Percentiles rank a stretch among this genome's conserved stretches.
phyloP scores from a whole-genome alignment of 176 grass and related monocot species.

The Triticum turgidum region DNA sequence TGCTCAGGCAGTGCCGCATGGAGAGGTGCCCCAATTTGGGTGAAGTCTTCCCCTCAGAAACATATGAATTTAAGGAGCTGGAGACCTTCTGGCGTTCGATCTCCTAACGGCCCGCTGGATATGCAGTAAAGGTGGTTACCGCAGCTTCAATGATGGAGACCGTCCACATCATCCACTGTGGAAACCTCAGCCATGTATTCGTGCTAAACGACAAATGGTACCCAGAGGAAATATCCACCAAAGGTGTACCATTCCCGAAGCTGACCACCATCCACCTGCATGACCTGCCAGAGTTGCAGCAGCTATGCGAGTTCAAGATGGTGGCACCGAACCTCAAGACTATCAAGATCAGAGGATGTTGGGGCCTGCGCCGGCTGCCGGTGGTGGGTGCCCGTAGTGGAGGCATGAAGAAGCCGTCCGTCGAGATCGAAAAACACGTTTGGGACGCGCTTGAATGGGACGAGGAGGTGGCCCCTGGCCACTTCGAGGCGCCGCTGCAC shows the following conservation, averaged over 20 bases:
- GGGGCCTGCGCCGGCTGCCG: too few relatives aligned
- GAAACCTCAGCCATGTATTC: not conserved
- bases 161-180: not conserved
- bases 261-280: not conserved
- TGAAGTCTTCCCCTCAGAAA: too few relatives aligned
- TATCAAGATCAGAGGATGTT: too few relatives aligned
- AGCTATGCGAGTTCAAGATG: not conserved
- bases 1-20: not conserved
- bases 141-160: not conserved
- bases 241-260: not conserved
- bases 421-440: not conserved
- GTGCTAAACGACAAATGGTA: too few relatives aligned
- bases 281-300: not conserved
- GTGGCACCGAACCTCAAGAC: too few relatives aligned
- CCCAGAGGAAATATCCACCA: too few relatives aligned
- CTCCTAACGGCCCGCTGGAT: not conserved
- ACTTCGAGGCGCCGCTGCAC: not conserved
- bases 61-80: not conserved
- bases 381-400: too few relatives aligned
- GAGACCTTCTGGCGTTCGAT: slow-evolving; percentile 11
- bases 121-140: not conserved
- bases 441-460: not conserved
- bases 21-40: not conserved
- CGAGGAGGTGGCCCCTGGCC: too few relatives aligned
- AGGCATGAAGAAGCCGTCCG: too few relatives aligned